Percentiles rank a stretch among this genome's conserved stretches.
Conservation (phyloP, 495 filamentous ascomycete species). For the Annulohypoxylon nitens region DNA sequence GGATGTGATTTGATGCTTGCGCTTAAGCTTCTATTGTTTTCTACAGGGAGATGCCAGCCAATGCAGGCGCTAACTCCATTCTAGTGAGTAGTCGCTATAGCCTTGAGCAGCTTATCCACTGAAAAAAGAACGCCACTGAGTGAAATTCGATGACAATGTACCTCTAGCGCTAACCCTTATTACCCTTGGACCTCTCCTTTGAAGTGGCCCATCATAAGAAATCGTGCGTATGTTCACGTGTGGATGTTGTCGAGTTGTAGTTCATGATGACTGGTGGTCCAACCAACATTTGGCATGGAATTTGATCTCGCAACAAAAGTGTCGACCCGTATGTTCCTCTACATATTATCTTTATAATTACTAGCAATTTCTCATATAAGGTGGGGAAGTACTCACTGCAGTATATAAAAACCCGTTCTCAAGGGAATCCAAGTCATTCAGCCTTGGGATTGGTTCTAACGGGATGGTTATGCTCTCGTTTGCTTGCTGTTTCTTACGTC, state of each 20-base stretch:
- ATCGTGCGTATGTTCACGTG: background rate
- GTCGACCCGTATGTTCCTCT: constrained; percentile 24
- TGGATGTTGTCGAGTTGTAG: background rate
- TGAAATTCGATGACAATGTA: no score
- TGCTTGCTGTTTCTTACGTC: background rate
- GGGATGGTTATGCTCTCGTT: background rate
- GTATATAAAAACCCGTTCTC: constrained; percentile 24
- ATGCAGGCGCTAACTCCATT: no score
- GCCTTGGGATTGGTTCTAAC: background rate
- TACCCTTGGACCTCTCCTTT: background rate
- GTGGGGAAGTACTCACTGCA: background rate
- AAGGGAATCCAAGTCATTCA: constrained; percentile 1
- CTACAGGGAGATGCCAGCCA: no score
- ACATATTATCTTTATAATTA: background rate
- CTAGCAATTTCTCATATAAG: background rate
- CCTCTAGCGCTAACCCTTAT: no score
- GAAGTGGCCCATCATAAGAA: no score
- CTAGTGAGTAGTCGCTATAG: no score
- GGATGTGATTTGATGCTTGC: no score
- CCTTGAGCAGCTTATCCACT: no score
- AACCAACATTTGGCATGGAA: background rate
- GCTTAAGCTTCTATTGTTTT: no score
- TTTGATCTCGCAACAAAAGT: constrained; percentile 15
- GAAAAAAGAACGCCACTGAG: no score
- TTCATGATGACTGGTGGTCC: background rate